Evolutionary conservation across 202 grass and related monocot species (phyloP), one percentile per base, ranked within the genome.

Genomic region (Musa balbisiana): DNA sequence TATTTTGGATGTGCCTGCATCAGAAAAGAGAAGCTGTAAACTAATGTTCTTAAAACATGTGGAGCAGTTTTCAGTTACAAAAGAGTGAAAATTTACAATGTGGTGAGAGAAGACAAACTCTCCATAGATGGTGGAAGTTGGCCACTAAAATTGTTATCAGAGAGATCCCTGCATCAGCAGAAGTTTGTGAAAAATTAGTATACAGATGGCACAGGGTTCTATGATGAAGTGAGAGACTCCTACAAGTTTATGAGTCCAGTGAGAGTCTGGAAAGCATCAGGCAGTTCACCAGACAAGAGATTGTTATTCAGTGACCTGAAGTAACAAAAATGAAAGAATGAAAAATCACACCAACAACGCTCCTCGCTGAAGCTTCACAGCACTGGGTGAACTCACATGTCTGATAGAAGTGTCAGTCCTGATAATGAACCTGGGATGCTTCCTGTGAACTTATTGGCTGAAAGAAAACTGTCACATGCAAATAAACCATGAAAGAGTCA

Each of bases 111-210:
- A 85, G 83, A 72, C 79, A 98, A 82, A 59, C 59, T 82, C 80
- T 83, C 80, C 90, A 98, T 80, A 53, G 94, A 93, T 70, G 88
- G 75, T n/a, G 94, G 90, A 67, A 98, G 84, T 16, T 58, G 74
- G 10, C 88, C 85, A 78, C 78, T 91, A 19, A 98, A 76, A 80
- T 87, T 92, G 77, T 92, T 92, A 43, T 62, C 75, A 73, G 78
- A 89, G 72, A 92, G 65, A 83, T 89, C 90, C 23, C 90, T 92
- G 69, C 29, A 66, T 79, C 3, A 16, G 71, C 49, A 67, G n/a
- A 33, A 80, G 62, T 75, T 59, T 64, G 20, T 64, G 83, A 59
- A 74, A 3, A 86, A 29, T 79, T 4, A 17, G 72, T 72, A 9
- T 19, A 20, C 16, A 53, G 9, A 43, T 25, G 19, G 78, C 73